Percentiles rank a stretch among this genome's conserved stretches.
Conservation (phyloP, 1,284 basidiomycete genomes). For the Ustilago sp. region DNA sequence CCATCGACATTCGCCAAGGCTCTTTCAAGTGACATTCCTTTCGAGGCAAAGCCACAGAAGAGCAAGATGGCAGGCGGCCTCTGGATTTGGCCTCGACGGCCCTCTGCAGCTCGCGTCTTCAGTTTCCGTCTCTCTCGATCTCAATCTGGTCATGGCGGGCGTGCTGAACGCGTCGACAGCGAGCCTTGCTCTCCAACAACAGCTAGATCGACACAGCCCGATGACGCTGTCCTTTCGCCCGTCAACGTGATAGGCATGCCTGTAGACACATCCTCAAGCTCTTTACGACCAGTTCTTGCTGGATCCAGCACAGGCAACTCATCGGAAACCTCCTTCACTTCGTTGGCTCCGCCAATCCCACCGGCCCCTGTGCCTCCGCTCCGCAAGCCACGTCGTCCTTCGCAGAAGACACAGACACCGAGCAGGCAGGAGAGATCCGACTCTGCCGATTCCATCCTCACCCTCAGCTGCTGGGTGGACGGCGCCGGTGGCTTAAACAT, state of each 20-base stretch:
- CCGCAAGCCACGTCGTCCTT: conserved; percentile 16
- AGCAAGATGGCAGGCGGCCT: conserved; percentile 17
- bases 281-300: neutral
- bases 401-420: neutral
- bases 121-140: conserved; percentile 6
- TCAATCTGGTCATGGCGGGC: conserved; percentile 6
- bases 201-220: neutral
- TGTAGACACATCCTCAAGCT: neutral
- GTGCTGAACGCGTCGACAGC: neutral
- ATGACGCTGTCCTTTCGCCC: neutral
- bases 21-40: neutral
- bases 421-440: conserved; percentile 6
- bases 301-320: conserved; percentile 12
- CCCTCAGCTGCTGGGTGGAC: neutral
- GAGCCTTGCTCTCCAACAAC: neutral
- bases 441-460: conserved; percentile 10
- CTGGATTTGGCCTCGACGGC: conserved; percentile 26
- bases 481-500: neutral
- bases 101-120: conserved; percentile 16
- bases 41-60: neutral
- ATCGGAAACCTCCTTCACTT: conserved; percentile 25
- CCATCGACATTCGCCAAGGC: neutral
- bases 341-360: conserved; percentile 20
- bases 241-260: conserved; percentile 22
- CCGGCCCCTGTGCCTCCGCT: conserved; percentile 34